Percentiles rank a stretch among this genome's conserved stretches.
phyloP scores from a whole-genome alignment of 208 protist genomes.

The Herpetomonas muscarum region DNA sequence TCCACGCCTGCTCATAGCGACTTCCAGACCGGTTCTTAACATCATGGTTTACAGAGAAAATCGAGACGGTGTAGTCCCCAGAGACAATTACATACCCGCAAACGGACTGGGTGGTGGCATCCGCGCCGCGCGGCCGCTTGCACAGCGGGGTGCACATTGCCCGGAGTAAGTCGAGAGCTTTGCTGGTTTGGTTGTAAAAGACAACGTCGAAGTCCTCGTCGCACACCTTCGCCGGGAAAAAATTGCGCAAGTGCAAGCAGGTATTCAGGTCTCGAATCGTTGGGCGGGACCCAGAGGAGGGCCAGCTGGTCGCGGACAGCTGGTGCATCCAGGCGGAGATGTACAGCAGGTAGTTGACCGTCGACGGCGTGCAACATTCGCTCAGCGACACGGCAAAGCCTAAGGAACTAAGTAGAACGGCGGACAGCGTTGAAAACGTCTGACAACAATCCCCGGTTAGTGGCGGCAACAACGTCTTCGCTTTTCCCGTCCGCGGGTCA shows the following conservation, averaged over 20 bases:
- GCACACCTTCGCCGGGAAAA: slow-evolving; percentile 64
- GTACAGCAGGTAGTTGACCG: slow-evolving; percentile 86
- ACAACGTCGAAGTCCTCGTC: slow-evolving; percentile 76
- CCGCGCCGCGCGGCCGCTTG: slow-evolving; percentile 9
- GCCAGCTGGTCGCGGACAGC: slow-evolving; percentile 66
- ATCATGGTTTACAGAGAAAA: slow-evolving; percentile 72
- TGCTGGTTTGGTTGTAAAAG: slow-evolving; percentile 71
- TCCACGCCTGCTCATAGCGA: slow-evolving; percentile 62
- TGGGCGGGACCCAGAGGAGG: slow-evolving; percentile 53
- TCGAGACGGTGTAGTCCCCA: slow-evolving; percentile 84
- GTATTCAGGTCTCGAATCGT: slow-evolving; percentile 79
- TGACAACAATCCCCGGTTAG: slow-evolving; percentile 84
- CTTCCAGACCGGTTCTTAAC: slow-evolving; percentile 9
- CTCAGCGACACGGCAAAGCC: slow-evolving; percentile 59
- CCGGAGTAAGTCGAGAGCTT: slow-evolving; percentile 45
- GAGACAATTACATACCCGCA: slow-evolving; percentile 89
- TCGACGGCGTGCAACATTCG: slow-evolving; percentile 57
- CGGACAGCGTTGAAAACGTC: slow-evolving; percentile 78
- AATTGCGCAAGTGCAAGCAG: slow-evolving; percentile 62
- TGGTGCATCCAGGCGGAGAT: slow-evolving; percentile 88
- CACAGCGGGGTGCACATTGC: slow-evolving; percentile 37
- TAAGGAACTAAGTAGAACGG: slow-evolving; percentile 71
- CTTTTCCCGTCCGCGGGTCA: slow-evolving; percentile 42
- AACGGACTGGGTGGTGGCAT: slow-evolving; percentile 19
- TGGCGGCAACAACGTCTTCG: slow-evolving; percentile 56